Base-by-base conservation (phyloP, 2,329 filamentous ascomycete species). In the Scedosporium boydii region DNA sequence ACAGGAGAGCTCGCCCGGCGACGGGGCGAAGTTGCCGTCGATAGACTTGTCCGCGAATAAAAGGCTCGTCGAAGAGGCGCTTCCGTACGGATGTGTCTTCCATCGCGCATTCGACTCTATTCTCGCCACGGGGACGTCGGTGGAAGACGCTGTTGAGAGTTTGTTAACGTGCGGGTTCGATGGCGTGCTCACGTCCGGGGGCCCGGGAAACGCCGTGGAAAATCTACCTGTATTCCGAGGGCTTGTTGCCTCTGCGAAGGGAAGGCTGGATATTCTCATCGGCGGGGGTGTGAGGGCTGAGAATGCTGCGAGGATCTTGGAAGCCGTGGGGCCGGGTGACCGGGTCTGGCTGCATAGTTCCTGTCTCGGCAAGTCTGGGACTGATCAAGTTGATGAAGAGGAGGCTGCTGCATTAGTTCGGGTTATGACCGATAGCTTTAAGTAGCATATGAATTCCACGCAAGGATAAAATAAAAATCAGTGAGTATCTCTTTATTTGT, bases 61-160 rank as follows among this genome's bases (percentile, higher is more conserved):
- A 2, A 65, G 66, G 60, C 76, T 86, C 3, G 71, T 82, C 0
- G 48, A 66, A 2, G 69, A 73, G 14, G 78, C 81, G 0, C 67
- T 65, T 6, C 80, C 78, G 1, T 75, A 76, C 38, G 70, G 69
- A 16, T 79, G 78, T 65, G 76, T 82, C n/a, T 81, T 85, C 65
- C 82, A 84, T 69, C 78, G 83, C 16, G 83, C 83, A 2, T 83
- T 83, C 63, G 83, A 86, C 67, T 72, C 75, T 18, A 71, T 83
- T 10, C 66, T 80, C 3, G 70, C 64, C 4, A 59, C 63, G 9
- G 57, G 66, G 41, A 63, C 66, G 7, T 65, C 67, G 56, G 59
- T 62, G 7, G 66, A 66, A 0, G 66, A 63, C 38, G 71, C 71
- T 1, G 68, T 83, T 29, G 67, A 70, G 4, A 68, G 69, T 6